Percentiles rank a stretch among this genome's conserved stretches.
Conservation (phyloP, 495 filamentous ascomycete genomes). For the Aspergillus indologenus region DNA sequence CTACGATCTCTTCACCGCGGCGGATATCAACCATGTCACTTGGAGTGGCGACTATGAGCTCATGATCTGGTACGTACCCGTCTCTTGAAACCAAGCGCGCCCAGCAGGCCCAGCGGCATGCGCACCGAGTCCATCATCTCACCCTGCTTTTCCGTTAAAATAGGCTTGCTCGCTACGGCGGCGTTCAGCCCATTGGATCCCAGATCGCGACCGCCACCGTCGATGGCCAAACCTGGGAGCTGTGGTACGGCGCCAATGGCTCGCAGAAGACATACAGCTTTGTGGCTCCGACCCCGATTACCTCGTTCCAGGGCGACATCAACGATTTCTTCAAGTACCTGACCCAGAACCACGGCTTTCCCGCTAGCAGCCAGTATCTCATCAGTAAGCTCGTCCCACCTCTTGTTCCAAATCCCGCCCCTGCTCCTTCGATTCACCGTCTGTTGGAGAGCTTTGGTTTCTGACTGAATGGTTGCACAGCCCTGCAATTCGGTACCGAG, state of each 20-base stretch:
- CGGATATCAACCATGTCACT: slow-evolving; percentile 42
- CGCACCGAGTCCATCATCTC: neutral
- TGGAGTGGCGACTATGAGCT: slow-evolving; percentile 47
- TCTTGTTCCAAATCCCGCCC: neutral
- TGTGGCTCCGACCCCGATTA: slow-evolving; percentile 31
- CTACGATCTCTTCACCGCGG: slow-evolving; percentile 48
- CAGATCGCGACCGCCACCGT: slow-evolving; percentile 28
- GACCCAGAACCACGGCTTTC: slow-evolving; percentile 32
- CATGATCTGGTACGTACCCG: slow-evolving; percentile 47
- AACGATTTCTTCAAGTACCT: slow-evolving; percentile 46
- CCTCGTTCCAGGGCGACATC: slow-evolving; percentile 35
- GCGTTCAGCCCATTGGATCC: slow-evolving; percentile 40
- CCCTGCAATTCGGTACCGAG: slow-evolving; percentile 45
- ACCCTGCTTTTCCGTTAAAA: neutral
- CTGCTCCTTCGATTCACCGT: no score
- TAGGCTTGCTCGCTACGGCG: slow-evolving; percentile 37
- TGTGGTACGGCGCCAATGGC: slow-evolving; percentile 39
- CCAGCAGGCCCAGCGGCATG: no score
- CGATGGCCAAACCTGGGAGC: slow-evolving; percentile 32
- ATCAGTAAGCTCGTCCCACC: slow-evolving; percentile 34
- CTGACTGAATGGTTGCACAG: slow-evolving; percentile 19
- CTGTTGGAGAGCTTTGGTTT: neutral
- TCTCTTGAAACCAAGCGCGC: no score
- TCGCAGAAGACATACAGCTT: slow-evolving; percentile 46
- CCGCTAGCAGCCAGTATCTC: slow-evolving; percentile 40